Percentiles rank a stretch among this genome's conserved stretches.
These are phyloP conservation scores for Haplosporangium sp. DNA, from an alignment of 371 early-diverging fungal genomes.

Conservation along the genomic window DNA sequence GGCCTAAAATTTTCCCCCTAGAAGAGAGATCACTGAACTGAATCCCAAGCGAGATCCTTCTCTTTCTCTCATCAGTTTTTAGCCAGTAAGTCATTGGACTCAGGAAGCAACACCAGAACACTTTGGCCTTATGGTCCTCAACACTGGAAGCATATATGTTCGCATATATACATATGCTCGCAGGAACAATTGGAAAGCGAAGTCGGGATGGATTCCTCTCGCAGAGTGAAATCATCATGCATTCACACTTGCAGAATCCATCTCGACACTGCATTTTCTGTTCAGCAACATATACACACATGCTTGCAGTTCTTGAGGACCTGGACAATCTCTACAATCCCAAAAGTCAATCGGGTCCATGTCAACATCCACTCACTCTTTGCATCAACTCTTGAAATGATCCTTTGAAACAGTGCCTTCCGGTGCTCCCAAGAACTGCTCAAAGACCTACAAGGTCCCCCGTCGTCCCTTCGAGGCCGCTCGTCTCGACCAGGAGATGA, in stretches of 20 bases:
- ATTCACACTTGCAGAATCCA: too few species aligned
- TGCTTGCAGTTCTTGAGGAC: too few species aligned
- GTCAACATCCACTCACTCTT: slow-evolving; percentile 99
- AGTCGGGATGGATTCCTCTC: slow-evolving; percentile 3
- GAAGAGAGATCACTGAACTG: slow-evolving; percentile 14
- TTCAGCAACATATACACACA: too few species aligned
- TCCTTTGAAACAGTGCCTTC: slow-evolving; percentile 88
- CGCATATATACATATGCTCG: not conserved
- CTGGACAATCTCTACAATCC: too few species aligned
- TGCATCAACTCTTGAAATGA: slow-evolving; percentile 99
- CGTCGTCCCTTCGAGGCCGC: slow-evolving; percentile 99
- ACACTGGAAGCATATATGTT: too few species aligned
- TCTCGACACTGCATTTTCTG: too few species aligned
- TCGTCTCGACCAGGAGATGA: slow-evolving; percentile 98
- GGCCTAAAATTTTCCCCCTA: not conserved
- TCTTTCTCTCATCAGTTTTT: slow-evolving; percentile 53
- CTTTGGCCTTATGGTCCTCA: not conserved
- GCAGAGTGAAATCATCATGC: too few species aligned
- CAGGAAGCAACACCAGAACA: not conserved
- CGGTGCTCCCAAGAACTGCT: slow-evolving; percentile 58
- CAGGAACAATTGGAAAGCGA: not conserved
- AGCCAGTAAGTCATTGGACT: slow-evolving; percentile 42
- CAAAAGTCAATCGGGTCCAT: too few species aligned
- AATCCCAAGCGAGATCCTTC: slow-evolving; percentile 42
- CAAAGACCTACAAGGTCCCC: slow-evolving; percentile 99